Evolutionary conservation across 164 flowering plant species (phyloP).

Genomic region (grape (Vitis vinifera)): ASM3070453v1 NC_081814.1:2164501-2165000

Average conservation of each 20-base stretch:
- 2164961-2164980: neutral
- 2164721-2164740: constrained; percentile 45
- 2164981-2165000: neutral
- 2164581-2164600: constrained; percentile 1
- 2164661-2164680: constrained; percentile 76
- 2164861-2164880: constrained; percentile 52
- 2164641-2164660: neutral
- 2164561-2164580: constrained; percentile 52
- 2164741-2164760: constrained; percentile 57
- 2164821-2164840: constrained; percentile 9
- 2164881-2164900: constrained; percentile 43
- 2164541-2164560: constrained; percentile 66
- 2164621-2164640: neutral
- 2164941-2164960: neutral
- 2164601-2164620: neutral
- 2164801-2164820: constrained; percentile 9
- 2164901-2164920: constrained; percentile 56
- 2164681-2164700: constrained; percentile 65
- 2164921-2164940: constrained; percentile 23
- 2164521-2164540: constrained; percentile 67
- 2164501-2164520: constrained; percentile 54
- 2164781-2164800: constrained; percentile 25
- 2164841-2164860: constrained; percentile 10
- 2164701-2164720: constrained; percentile 73
- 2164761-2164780: constrained; percentile 40